Conservation (phyloP, 768 basidiomycete species). For the Pulveroboletus sp. region DNA sequence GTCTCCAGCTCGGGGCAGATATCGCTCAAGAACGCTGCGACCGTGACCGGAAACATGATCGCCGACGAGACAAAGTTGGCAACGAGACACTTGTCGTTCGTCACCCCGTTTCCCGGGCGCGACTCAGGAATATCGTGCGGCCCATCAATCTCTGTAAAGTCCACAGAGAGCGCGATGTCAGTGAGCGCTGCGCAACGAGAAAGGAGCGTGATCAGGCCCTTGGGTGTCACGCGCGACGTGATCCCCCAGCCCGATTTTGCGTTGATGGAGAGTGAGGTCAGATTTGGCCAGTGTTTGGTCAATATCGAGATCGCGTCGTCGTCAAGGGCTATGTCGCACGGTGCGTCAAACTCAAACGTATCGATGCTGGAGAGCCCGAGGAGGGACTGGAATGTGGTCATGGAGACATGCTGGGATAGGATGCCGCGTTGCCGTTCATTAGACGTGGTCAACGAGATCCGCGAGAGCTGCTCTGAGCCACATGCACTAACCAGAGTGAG, state of each 20-base stretch:
- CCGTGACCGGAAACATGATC: constrained; percentile 13
- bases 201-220: constrained; percentile 21
- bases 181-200: constrained; percentile 4
- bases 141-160: constrained; percentile 18
- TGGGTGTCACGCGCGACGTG: constrained; percentile 15
- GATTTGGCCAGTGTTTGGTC: constrained; percentile 18
- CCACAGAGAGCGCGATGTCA: constrained; percentile 17
- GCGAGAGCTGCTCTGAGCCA: background rate
- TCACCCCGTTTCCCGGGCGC: constrained; percentile 10
- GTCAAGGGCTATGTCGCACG: constrained; percentile 18
- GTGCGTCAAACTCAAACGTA: constrained; percentile 13
- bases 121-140: background rate
- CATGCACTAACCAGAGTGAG: constrained; percentile 15
- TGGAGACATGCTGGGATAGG: constrained; percentile 1
- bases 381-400: constrained; percentile 18
- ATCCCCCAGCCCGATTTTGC: constrained; percentile 16
- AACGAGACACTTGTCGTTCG: constrained; percentile 2
- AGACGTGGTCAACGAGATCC: constrained; percentile 9
- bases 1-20: constrained; percentile 16
- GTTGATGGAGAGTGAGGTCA: constrained; percentile 16
- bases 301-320: constrained; percentile 17
- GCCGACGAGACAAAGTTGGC: constrained; percentile 21
- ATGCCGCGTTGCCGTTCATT: background rate
- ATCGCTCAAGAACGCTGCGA: constrained; percentile 26
- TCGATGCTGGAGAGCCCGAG: constrained; percentile 11